Conservation (phyloP, 2,329 filamentous ascomycete genomes). For the Diaporthe sp. region DNA sequence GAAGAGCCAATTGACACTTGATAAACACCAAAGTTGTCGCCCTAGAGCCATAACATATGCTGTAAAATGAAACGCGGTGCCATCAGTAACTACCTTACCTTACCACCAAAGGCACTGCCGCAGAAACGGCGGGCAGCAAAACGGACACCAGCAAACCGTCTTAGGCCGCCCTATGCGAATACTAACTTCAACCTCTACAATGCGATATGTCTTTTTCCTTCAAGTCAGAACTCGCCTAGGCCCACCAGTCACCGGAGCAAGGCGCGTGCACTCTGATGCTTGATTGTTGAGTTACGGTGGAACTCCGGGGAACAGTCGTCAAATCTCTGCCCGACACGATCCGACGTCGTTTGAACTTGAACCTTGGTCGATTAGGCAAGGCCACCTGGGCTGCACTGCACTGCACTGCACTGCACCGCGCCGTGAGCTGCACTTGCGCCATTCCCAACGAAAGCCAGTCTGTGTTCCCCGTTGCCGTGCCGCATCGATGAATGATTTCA, state of each 20-base stretch:
- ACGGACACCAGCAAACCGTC: conserved; percentile 25
- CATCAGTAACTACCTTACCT: background rate
- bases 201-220: background rate
- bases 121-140: conserved; percentile 28
- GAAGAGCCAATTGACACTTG: conserved; percentile 30
- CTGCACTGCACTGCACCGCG: conserved; percentile 22
- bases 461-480: conserved; percentile 2
- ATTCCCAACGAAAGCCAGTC: conserved; percentile 2
- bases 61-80: conserved; percentile 16
- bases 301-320: conserved; percentile 29
- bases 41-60: background rate
- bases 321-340: conserved; percentile 41
- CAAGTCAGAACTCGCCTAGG: background rate
- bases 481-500: conserved; percentile 27
- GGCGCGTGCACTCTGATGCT: background rate
- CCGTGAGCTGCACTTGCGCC: conserved; percentile 6
- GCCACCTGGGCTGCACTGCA: conserved; percentile 31
- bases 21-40: background rate
- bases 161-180: background rate
- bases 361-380: conserved; percentile 30
- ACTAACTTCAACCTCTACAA: conserved; percentile 5
- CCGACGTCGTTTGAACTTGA: conserved; percentile 24
- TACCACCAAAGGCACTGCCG: background rate
- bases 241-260: background rate
- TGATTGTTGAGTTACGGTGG: conserved; percentile 33